Evolutionary conservation across 2,329 filamentous ascomycete species (phyloP).

Genomic region (Cercospora janseana): DNA sequence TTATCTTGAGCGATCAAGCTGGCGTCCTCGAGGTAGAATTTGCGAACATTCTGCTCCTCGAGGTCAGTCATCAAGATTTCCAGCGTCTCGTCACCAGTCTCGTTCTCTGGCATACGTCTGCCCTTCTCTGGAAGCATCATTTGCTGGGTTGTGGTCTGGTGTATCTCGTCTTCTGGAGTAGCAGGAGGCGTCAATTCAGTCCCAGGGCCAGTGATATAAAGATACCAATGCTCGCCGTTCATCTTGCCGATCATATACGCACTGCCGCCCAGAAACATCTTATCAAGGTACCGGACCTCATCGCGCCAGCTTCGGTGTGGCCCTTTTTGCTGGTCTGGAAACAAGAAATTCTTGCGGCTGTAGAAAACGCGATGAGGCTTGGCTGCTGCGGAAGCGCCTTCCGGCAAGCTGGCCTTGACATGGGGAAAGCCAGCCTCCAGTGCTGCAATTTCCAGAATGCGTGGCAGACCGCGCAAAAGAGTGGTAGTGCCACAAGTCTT

Average conservation of each 20-base stretch:
- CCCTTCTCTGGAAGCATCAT: constrained; percentile 58
- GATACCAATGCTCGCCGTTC: constrained; percentile 99
- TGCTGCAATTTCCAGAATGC: constrained; percentile 88
- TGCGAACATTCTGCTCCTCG: constrained; percentile 63
- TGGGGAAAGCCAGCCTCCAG: constrained; percentile 85
- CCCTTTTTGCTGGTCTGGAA: constrained; percentile 88
- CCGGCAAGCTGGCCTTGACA: constrained; percentile 63
- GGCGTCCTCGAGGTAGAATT: constrained; percentile 74
- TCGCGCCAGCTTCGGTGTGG: constrained; percentile 97
- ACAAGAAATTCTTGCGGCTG: constrained; percentile 97
- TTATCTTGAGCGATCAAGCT: constrained; percentile 85
- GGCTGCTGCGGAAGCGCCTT: constrained; percentile 71
- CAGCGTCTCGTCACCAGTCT: constrained; percentile 67
- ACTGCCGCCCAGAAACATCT: constrained; percentile 86
- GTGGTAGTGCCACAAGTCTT: constrained; percentile 99
- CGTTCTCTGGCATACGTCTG: constrained; percentile 35
- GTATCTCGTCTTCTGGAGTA: constrained; percentile 61
- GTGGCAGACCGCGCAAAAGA: constrained; percentile 80
- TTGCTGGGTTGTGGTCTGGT: constrained; percentile 58
- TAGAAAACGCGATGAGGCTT: constrained; percentile 96
- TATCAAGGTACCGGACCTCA: constrained; percentile 89
- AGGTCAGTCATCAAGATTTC: constrained; percentile 69
- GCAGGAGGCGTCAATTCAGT: constrained; percentile 75
- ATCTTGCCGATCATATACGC: constrained; percentile 99
- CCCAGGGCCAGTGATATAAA: constrained; percentile 90